These are phyloP conservation scores for Stachybotrys chlorohalonatus DNA, from an alignment of 2,329 filamentous ascomycete genomes.

Conservation along the genomic window DNA sequence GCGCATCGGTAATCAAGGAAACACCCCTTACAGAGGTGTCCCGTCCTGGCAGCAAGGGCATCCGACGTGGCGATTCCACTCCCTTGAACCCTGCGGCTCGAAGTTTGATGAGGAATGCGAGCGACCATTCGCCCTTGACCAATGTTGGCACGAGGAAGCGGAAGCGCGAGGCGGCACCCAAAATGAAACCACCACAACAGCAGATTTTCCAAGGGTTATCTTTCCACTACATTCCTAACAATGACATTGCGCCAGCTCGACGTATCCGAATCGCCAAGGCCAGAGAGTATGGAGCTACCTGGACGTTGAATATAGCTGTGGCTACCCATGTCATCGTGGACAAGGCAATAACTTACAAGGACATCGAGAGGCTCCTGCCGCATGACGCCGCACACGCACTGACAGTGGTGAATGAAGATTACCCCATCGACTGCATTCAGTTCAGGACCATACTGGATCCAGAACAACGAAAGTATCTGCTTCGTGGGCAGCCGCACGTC, in stretches of 20 bases:
- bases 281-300: slow-evolving; percentile 64
- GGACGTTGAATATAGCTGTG: slow-evolving; percentile 48
- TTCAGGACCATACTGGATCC: slow-evolving; percentile 50
- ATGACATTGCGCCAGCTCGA: slow-evolving; percentile 60
- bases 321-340: slow-evolving; percentile 80
- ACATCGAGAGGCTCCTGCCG: slow-evolving; percentile 45
- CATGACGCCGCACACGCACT: slow-evolving; percentile 14
- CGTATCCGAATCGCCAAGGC: slow-evolving; percentile 66
- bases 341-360: slow-evolving; percentile 51
- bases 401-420: slow-evolving; percentile 57
- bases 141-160: slow-evolving; percentile 29
- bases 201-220: slow-evolving; percentile 52
- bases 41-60: slow-evolving; percentile 6
- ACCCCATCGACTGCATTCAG: slow-evolving; percentile 58
- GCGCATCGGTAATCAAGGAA: slow-evolving; percentile 11
- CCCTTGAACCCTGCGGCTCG: slow-evolving; percentile 14
- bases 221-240: slow-evolving; percentile 75
- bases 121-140: slow-evolving; percentile 14
- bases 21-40: slow-evolving; percentile 18
- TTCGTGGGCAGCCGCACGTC: slow-evolving; percentile 36
- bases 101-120: slow-evolving; percentile 2
- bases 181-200: slow-evolving; percentile 38
- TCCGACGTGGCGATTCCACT: slow-evolving; percentile 19
- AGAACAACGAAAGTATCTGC: slow-evolving; percentile 47
- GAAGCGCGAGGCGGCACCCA: slow-evolving; percentile 32